These are phyloP conservation scores for Aurantiochytrium sp. DNA, from an alignment of 108 stramenopile genomes.

Conservation along the genomic window DNA sequence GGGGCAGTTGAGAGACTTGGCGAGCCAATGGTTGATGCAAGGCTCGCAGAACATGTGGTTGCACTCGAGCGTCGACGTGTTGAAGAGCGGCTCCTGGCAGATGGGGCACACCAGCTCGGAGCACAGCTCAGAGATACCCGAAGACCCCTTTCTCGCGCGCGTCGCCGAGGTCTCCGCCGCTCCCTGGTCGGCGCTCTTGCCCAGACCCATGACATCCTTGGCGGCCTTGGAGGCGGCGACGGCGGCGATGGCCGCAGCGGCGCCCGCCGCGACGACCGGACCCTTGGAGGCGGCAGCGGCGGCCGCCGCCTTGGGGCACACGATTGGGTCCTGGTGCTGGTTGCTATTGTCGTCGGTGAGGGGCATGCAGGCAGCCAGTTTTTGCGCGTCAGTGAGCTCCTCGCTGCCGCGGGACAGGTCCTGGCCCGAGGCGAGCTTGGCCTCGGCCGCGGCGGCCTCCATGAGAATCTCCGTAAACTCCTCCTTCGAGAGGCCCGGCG, in stretches of 20 bases:
- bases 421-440: background rate
- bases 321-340: too few species aligned
- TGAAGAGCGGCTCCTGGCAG: background rate
- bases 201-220: too few species aligned
- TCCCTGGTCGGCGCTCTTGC: background rate
- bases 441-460: background rate
- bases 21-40: background rate
- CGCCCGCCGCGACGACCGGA: too few species aligned
- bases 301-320: too few species aligned
- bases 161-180: background rate
- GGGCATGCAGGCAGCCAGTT: background rate
- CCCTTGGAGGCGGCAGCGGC: background rate
- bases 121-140: background rate
- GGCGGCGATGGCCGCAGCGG: too few species aligned
- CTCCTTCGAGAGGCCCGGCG: background rate
- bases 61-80: constrained; percentile 4
- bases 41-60: constrained; percentile 1
- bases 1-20: background rate
- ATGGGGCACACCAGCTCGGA: constrained; percentile 6
- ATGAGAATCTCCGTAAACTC: background rate
- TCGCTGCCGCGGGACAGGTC: background rate
- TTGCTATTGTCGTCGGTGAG: background rate
- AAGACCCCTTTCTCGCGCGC: background rate
- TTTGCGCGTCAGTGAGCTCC: background rate
- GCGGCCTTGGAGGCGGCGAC: too few species aligned